Conservation (phyloP, 23 red algal genomes). For the Pyropia haitanensis region DNA sequence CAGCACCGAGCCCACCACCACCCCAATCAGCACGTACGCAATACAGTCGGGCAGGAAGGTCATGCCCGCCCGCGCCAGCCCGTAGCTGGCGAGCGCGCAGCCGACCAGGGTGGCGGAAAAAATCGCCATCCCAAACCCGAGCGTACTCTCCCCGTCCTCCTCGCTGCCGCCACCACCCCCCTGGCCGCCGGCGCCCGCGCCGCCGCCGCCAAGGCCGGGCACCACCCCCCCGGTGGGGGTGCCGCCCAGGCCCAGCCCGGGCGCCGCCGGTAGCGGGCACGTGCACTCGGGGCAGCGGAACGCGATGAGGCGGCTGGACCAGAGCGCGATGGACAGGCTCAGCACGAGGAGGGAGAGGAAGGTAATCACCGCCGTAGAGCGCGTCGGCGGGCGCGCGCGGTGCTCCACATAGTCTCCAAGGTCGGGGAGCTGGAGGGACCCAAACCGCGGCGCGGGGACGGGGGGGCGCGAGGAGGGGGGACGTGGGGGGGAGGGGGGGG, state of each 20-base stretch:
- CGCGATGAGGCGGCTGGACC: conserved; percentile 36
- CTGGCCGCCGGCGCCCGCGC: conserved; percentile 8
- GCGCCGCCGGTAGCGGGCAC: conserved; percentile 4
- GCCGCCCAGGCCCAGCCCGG: too few relatives aligned
- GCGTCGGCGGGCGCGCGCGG: conserved; percentile 8
- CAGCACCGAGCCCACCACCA: conserved; percentile 70
- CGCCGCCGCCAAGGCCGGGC: too few relatives aligned
- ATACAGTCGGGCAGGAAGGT: conserved; percentile 89
- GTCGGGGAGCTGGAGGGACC: neutral
- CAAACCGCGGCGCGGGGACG: neutral
- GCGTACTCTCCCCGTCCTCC: conserved; percentile 57
- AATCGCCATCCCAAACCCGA: conserved; percentile 77
- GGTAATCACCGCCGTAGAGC: conserved; percentile 30
- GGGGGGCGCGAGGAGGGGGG: too few relatives aligned
- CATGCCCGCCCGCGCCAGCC: conserved; percentile 55
- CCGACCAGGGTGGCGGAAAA: conserved; percentile 61
- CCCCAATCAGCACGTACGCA: conserved; percentile 85
- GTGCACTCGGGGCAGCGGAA: conserved; percentile 64
- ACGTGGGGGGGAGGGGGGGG: too few relatives aligned
- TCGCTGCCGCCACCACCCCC: conserved; percentile 26
- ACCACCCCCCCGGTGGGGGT: too few relatives aligned
- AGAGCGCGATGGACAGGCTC: conserved; percentile 48
- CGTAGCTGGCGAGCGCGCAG: conserved; percentile 78
- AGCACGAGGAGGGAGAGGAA: conserved; percentile 47
- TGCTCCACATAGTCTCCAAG: conserved; percentile 1